Base-by-base conservation (phyloP, 1,284 basidiomycete species). In the Naganishia albida region DNA sequence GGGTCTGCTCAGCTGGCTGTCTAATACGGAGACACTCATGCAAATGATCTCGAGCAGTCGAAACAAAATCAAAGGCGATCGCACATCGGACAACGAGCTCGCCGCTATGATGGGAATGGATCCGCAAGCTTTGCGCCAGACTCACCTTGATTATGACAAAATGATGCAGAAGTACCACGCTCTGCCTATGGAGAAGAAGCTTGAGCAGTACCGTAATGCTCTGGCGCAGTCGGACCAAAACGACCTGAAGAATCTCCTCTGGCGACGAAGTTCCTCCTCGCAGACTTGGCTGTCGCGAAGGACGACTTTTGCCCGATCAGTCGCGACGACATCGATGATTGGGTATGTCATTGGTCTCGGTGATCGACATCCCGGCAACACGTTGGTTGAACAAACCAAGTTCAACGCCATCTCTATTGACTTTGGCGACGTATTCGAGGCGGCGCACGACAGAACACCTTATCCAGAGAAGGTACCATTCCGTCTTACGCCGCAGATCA, bases 381-480 rank as follows among this genome's bases (percentile, higher is more conserved):
- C 75, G 50, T 69, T 78, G 16, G 69, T 78, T 16, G 75, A 78
- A 51, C 74, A 77, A 62, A 68, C 74, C 16, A 77, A 74, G 10
- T 78, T 75, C 73, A 75, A 75, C 25, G 75, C 72, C 1, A 69
- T 78, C 23, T 75, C 76, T 42, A 78, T 78, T 59, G 76, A 78
- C 59, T 77, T 77, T 68, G 76, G 76, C 8, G 75, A 77, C 70
- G 76, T 77, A 15, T 73, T 68, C 25, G 67, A 68, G n/a, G 63
- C 49, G 8, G 67, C 67, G 20, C 52, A 46, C 10, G 59, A 65
- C 7, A 40, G 67, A 28, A 52, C 51, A 26, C 28, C 48, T 10
- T 67, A 63, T 46, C 75, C 76, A 12, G 76, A 78, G 64, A 74
- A 75, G 40, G 75, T 78, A 2, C 75, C 75, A 2, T 78, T 78